Percentiles rank a stretch among this genome's conserved stretches.
These are phyloP conservation scores for Calocybe indica DNA, from an alignment of 768 basidiomycete species.

Conservation along the genomic window DNA sequence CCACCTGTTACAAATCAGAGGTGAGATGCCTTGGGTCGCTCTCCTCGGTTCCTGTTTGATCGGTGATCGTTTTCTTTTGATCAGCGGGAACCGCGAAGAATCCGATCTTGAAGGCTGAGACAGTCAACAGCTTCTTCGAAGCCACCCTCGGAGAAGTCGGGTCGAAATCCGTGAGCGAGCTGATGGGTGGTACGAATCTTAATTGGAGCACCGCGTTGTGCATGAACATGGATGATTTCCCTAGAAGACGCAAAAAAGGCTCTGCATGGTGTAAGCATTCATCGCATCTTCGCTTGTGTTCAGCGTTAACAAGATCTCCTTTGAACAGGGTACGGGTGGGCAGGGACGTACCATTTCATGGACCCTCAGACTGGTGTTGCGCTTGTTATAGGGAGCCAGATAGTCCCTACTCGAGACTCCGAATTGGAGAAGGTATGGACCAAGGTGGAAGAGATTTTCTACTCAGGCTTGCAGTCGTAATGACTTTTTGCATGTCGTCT, in stretches of 20 bases:
- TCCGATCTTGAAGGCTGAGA: slow-evolving; percentile 6
- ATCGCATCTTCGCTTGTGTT: background rate
- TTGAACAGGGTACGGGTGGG: background rate
- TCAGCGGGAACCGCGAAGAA: slow-evolving; percentile 8
- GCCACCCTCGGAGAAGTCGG: slow-evolving; percentile 3
- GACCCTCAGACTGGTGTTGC: background rate
- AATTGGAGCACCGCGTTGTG: background rate
- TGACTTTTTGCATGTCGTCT: too few relatives aligned
- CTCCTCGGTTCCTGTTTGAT: too few relatives aligned
- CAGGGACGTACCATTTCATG: background rate
- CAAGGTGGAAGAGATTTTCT: too few relatives aligned
- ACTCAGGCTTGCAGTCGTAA: too few relatives aligned
- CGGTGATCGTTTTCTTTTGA: too few relatives aligned
- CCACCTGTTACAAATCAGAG: background rate
- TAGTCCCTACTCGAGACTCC: background rate
- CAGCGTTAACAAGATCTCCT: too few relatives aligned
- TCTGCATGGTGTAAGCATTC: background rate
- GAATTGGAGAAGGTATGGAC: too few relatives aligned
- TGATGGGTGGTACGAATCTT: background rate
- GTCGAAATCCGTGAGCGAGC: background rate
- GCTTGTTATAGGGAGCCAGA: background rate
- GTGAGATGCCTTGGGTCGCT: background rate
- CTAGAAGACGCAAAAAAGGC: background rate
- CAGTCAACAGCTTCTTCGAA: slow-evolving; percentile 9
- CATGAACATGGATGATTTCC: background rate